Percentiles rank a stretch among this genome's conserved stretches.
These are phyloP conservation scores for Letharia lupina DNA, from an alignment of 495 filamentous ascomycete genomes.

Conservation along the genomic window DNA sequence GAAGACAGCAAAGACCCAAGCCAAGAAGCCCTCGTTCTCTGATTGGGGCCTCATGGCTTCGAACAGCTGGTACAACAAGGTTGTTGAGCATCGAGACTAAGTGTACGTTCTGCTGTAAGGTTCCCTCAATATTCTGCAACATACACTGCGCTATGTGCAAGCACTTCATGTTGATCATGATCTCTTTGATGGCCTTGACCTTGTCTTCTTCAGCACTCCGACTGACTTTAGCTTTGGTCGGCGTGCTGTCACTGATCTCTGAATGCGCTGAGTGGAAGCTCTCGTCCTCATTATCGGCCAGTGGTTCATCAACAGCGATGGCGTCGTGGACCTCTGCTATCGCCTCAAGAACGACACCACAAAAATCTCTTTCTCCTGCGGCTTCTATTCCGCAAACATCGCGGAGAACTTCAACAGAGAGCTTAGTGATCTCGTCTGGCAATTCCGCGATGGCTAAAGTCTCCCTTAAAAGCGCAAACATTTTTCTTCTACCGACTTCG, in stretches of 20 bases:
- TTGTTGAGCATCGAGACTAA: slow-evolving; percentile 94
- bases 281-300: slow-evolving; percentile 47
- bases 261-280: slow-evolving; percentile 88
- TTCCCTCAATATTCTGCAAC: slow-evolving; percentile 81
- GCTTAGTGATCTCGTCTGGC: slow-evolving; percentile 84
- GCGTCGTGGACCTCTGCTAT: slow-evolving; percentile 94
- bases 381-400: slow-evolving; percentile 68
- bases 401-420: slow-evolving; percentile 73
- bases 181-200: slow-evolving; percentile 74
- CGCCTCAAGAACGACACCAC: slow-evolving; percentile 82
- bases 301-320: slow-evolving; percentile 51
- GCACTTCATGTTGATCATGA: slow-evolving; percentile 97
- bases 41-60: slow-evolving; percentile 86
- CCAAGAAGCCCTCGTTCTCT: slow-evolving; percentile 83
- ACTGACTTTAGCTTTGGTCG: slow-evolving; percentile 35
- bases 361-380: slow-evolving; percentile 86
- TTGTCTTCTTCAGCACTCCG: slow-evolving; percentile 63
- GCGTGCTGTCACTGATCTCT: slow-evolving; percentile 58
- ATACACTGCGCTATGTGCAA: slow-evolving; percentile 96
- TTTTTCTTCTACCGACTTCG: slow-evolving; percentile 87
- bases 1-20: slow-evolving; percentile 80
- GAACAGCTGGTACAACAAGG: slow-evolving; percentile 86
- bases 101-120: slow-evolving; percentile 76
- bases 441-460: slow-evolving; percentile 76
- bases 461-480: slow-evolving; percentile 83